Conservation (phyloP, 2,329 filamentous ascomycete genomes). For the Stemphylium lycopersici region DNA sequence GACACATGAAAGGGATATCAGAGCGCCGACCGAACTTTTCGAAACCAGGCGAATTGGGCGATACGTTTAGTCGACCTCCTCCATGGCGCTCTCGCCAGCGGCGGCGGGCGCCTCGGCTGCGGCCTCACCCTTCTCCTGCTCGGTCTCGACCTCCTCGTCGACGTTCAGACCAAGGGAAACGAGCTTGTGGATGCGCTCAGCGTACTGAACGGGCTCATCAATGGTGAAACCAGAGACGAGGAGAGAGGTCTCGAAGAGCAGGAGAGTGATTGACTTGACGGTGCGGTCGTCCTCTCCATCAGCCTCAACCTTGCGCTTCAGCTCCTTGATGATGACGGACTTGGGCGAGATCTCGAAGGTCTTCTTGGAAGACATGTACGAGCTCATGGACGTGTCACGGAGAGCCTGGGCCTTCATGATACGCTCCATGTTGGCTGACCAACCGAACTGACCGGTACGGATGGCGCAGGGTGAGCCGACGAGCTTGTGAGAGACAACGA, state of each 20-base stretch:
- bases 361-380: slow-evolving; percentile 99
- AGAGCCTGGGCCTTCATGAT: slow-evolving; percentile 99
- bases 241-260: slow-evolving; percentile 98
- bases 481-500: slow-evolving; percentile 98
- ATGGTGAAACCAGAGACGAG: slow-evolving; percentile 99
- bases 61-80: slow-evolving; percentile 90
- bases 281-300: slow-evolving; percentile 99
- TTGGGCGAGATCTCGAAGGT: slow-evolving; percentile 99
- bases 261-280: slow-evolving; percentile 98
- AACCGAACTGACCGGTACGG: slow-evolving; percentile 99
- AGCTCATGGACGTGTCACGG: slow-evolving; percentile 98
- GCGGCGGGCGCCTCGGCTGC: slow-evolving; percentile 66
- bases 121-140: slow-evolving; percentile 59
- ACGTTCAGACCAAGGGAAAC: slow-evolving; percentile 97
- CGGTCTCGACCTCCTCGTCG: slow-evolving; percentile 84
- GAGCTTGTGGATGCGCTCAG: slow-evolving; percentile 99
- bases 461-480: slow-evolving; percentile 94
- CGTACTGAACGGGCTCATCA: slow-evolving; percentile 96
- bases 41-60: slow-evolving; percentile 33
- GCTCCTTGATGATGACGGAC: slow-evolving; percentile 96
- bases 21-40: slow-evolving; percentile 48
- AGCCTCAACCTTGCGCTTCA: slow-evolving; percentile 98
- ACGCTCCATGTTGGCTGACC: slow-evolving; percentile 99
- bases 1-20: slow-evolving; percentile 50
- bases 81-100: slow-evolving; percentile 92